Evolutionary conservation across 2,329 filamentous ascomycete genomes (phyloP).

Genomic region (Trichoderma sp.): DNA sequence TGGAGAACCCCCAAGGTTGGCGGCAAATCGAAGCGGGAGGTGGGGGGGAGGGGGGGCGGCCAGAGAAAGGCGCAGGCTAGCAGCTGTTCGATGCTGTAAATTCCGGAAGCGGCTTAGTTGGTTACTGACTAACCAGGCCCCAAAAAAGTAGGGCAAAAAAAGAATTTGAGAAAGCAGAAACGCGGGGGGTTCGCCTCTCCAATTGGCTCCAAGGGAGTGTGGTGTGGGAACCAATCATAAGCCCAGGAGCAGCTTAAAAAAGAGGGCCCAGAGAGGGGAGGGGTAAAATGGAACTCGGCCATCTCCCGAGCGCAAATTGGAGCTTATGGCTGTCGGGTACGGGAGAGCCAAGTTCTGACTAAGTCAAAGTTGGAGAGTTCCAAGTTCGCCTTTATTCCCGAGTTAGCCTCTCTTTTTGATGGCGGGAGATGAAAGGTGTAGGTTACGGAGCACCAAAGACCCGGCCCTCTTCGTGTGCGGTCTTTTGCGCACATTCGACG

Average conservation of each 20-base stretch:
- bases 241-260: background rate
- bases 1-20: conserved; percentile 5
- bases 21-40: conserved; percentile 13
- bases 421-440: background rate
- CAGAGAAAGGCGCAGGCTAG: background rate
- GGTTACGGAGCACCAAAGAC: background rate
- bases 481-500: background rate
- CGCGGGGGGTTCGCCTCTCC: background rate
- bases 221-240: conserved; percentile 2
- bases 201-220: background rate
- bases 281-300: conserved; percentile 9
- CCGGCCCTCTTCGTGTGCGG: background rate
- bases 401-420: background rate
- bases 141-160: background rate
- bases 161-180: background rate
- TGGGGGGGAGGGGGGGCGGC: background rate
- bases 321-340: conserved; percentile 14
- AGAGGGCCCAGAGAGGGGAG: background rate
- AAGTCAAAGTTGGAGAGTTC: background rate
- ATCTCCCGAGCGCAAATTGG: conserved; percentile 19
- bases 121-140: background rate
- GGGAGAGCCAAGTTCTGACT: background rate
- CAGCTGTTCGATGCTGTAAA: background rate
- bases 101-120: background rate
- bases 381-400: background rate